Percentiles rank a stretch among this genome's conserved stretches.
These are phyloP conservation scores for Chaetothyriales sp. DNA, from an alignment of 2,329 filamentous ascomycete species.

Conservation along the genomic window DNA sequence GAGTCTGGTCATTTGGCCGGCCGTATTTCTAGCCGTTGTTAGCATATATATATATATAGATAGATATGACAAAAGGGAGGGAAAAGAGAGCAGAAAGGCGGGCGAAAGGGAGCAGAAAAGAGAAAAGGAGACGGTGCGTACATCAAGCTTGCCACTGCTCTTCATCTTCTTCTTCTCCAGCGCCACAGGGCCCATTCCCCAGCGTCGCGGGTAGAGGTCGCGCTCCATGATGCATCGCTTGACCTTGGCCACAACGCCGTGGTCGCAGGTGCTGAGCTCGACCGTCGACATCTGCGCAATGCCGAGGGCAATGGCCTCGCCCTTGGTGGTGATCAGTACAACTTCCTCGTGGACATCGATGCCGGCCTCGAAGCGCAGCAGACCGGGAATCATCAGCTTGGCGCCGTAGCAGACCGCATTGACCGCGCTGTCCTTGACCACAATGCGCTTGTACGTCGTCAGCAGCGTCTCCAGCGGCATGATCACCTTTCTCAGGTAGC, in stretches of 20 bases:
- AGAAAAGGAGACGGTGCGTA: slow-evolving; percentile 25
- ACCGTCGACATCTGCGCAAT: slow-evolving; percentile 97
- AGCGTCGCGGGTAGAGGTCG: slow-evolving; percentile 89
- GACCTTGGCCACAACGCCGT: slow-evolving; percentile 95
- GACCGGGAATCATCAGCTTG: slow-evolving; percentile 95
- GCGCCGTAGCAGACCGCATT: slow-evolving; percentile 98
- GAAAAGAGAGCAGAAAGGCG: too few species aligned
- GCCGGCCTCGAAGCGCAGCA: slow-evolving; percentile 78
- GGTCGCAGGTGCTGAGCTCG: slow-evolving; percentile 91
- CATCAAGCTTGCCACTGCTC: slow-evolving; percentile 89
- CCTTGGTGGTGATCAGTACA: slow-evolving; percentile 97
- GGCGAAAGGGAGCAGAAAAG: too few species aligned
- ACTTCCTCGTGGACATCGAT: slow-evolving; percentile 95
- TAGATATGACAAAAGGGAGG: too few species aligned
- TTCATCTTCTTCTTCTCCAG: slow-evolving; percentile 99
- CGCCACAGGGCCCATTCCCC: slow-evolving; percentile 88
- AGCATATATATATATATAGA: too few species aligned
- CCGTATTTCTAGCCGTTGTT: slow-evolving; percentile 59
- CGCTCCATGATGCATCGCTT: slow-evolving; percentile 99
- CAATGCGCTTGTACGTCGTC: slow-evolving; percentile 86
- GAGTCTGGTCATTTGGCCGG: slow-evolving; percentile 80
- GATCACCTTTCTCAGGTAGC: slow-evolving; percentile 82
- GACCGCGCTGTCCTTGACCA: slow-evolving; percentile 92
- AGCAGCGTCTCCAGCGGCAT: slow-evolving; percentile 84
- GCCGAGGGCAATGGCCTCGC: slow-evolving; percentile 90